Percentiles rank a stretch among this genome's conserved stretches.
phyloP scores from a whole-genome alignment of 176 grass and related monocot genomes.

The Oryza brachyantha region DNA sequence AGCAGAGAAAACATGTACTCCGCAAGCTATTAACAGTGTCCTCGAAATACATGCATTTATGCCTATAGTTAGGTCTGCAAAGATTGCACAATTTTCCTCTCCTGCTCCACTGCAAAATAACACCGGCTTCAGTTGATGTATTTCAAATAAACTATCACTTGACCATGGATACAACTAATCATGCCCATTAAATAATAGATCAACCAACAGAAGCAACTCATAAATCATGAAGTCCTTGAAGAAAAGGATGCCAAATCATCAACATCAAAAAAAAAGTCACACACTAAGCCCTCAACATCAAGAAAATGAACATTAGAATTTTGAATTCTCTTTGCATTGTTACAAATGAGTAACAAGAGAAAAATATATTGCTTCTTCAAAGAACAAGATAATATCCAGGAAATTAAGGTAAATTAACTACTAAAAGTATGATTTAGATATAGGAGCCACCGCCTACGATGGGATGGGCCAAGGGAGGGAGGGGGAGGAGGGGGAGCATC shows the following conservation, averaged over 20 bases:
- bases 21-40: not conserved
- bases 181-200: not conserved
- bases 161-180: not conserved
- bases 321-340: not conserved
- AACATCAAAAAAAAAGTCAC: not conserved
- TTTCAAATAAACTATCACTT: not conserved
- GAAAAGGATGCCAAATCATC: not conserved
- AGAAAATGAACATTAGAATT: not conserved
- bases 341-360: not conserved
- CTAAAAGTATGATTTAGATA: too few relatives aligned
- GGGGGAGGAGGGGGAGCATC: too few relatives aligned
- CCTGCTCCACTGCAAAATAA: conserved; percentile 42
- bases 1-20: not conserved
- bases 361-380: not conserved
- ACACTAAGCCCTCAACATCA: too few relatives aligned
- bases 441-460: too few relatives aligned
- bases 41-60: not conserved
- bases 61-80: conserved; percentile 26
- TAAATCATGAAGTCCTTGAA: not conserved
- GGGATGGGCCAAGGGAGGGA: too few relatives aligned
- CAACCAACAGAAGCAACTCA: not conserved
- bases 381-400: not conserved
- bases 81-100: conserved; percentile 18
- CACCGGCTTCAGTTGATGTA: not conserved
- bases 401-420: conserved; percentile 8